Percentiles rank a stretch among this genome's conserved stretches.
Conservation (phyloP, 1,284 basidiomycete species). For the Cryptococcus sp. region DNA sequence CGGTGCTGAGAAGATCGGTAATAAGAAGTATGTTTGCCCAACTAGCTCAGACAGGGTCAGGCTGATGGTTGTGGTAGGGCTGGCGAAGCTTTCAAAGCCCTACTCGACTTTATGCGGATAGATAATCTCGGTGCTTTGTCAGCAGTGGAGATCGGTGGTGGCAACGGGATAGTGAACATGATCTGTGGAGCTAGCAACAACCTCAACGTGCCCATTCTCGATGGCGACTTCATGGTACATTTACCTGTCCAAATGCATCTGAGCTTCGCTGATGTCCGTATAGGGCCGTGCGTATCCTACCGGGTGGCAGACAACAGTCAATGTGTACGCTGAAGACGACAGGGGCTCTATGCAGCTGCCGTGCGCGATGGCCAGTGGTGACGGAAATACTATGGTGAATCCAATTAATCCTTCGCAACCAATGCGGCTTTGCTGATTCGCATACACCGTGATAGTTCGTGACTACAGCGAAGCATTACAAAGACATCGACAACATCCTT, state of each 20-base stretch:
- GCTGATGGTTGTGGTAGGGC: too few relatives aligned
- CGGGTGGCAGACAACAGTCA: conserved; percentile 35
- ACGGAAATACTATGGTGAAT: conserved; percentile 31
- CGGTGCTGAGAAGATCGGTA: conserved; percentile 26
- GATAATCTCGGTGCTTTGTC: too few relatives aligned
- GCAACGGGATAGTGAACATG: conserved; percentile 62
- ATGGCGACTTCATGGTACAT: conserved; percentile 54
- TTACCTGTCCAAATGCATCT: too few relatives aligned
- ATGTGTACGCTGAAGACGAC: conserved; percentile 30
- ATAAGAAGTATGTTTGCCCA: conserved; percentile 27
- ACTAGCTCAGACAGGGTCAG: too few relatives aligned
- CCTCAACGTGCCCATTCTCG: conserved; percentile 52
- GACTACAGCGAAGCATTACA: conserved; percentile 31
- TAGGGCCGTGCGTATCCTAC: conserved; percentile 32
- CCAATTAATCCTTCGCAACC: too few relatives aligned
- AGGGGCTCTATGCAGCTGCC: conserved; percentile 28
- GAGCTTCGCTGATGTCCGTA: background rate
- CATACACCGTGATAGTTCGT: too few relatives aligned
- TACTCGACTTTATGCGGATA: too few relatives aligned
- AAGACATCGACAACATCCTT: conserved; percentile 24
- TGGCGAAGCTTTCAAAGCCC: too few relatives aligned
- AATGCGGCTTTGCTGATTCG: too few relatives aligned
- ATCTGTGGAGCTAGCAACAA: conserved; percentile 51
- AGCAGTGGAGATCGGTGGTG: conserved; percentile 60
- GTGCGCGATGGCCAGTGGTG: conserved; percentile 34